Percentiles rank a stretch among this genome's conserved stretches.
These are phyloP conservation scores for Geosmithia flava DNA, from an alignment of 2,329 filamentous ascomycete species.

Conservation along the genomic window DNA sequence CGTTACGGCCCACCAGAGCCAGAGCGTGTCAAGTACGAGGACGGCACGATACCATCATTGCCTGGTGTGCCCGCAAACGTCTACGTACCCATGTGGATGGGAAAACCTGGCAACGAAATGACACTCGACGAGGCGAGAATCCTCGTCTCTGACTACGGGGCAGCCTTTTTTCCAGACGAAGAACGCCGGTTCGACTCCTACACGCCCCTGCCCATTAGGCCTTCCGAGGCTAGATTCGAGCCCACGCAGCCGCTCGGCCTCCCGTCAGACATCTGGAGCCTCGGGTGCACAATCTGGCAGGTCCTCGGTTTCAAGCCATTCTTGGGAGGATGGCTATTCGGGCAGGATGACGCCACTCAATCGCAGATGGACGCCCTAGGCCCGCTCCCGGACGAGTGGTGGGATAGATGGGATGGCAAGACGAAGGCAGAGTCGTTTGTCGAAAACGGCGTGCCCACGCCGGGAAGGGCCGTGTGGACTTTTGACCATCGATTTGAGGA, in stretches of 20 bases:
- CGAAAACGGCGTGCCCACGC: neutral
- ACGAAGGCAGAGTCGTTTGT: neutral
- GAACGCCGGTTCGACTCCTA: constrained; percentile 11
- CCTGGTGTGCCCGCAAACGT: constrained; percentile 8
- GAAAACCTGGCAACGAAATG: constrained; percentile 14
- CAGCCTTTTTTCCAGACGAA: constrained; percentile 12
- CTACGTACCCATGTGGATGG: constrained; percentile 9
- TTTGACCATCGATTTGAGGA: constrained; percentile 1
- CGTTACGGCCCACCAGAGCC: constrained; percentile 9
- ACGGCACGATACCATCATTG: constrained; percentile 5
- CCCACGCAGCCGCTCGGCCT: constrained; percentile 16
- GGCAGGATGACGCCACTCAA: constrained; percentile 5
- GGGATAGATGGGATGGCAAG: constrained; percentile 5
- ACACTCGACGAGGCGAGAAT: constrained; percentile 11
- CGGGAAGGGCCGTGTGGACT: neutral
- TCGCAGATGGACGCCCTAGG: constrained; percentile 8
- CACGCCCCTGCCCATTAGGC: constrained; percentile 13
- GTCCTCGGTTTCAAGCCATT: constrained; percentile 12
- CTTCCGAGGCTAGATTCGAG: constrained; percentile 21
- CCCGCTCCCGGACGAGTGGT: constrained; percentile 7
- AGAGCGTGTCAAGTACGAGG: constrained; percentile 6
- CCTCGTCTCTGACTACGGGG: constrained; percentile 20
- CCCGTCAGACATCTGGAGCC: constrained; percentile 24
- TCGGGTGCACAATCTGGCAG: constrained; percentile 21
- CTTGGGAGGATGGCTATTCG: constrained; percentile 3